These are phyloP conservation scores for Cladosporium sp. DNA, from an alignment of 2,329 filamentous ascomycete species.

Conservation along the genomic window DNA sequence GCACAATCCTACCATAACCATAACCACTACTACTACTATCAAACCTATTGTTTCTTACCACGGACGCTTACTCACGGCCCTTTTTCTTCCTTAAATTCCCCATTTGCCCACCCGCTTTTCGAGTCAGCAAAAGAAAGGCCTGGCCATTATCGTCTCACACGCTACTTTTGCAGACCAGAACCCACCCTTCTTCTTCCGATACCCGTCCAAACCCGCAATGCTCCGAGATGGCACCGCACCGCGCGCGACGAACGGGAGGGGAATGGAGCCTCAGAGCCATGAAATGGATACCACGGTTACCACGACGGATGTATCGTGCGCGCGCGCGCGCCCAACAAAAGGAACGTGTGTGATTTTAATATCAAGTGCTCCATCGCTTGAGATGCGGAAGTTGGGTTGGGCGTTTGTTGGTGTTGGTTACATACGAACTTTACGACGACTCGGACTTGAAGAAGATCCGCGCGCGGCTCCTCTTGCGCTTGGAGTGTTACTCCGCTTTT, in stretches of 20 bases:
- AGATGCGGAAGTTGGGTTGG: neutral
- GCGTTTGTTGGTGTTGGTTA: neutral
- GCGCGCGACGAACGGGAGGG: neutral
- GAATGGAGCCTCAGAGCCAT: neutral
- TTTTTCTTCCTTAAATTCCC: neutral
- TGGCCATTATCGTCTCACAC: neutral
- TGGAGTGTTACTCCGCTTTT: neutral
- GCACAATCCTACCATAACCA: neutral
- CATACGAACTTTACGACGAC: neutral
- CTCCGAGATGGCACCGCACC: conserved; percentile 2
- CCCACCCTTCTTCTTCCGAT: neutral
- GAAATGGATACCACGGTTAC: neutral
- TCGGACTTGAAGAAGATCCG: neutral
- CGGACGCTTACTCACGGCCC: conserved; percentile 1
- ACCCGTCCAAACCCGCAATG: neutral
- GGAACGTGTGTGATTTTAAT: neutral
- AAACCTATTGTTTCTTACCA: neutral
- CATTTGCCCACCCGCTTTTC: neutral
- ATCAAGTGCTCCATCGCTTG: neutral
- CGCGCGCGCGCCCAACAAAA: neutral
- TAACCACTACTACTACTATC: neutral
- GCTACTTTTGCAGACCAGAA: neutral
- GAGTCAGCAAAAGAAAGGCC: neutral
- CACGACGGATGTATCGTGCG: neutral
- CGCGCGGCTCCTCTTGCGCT: neutral